A percentile compares a stretch with the other conserved stretches of the same genome.
These are phyloP conservation scores for Stylosanthes scabra DNA, from an alignment of 331 rosid genomes.

Conservation along the genomic window DNA sequence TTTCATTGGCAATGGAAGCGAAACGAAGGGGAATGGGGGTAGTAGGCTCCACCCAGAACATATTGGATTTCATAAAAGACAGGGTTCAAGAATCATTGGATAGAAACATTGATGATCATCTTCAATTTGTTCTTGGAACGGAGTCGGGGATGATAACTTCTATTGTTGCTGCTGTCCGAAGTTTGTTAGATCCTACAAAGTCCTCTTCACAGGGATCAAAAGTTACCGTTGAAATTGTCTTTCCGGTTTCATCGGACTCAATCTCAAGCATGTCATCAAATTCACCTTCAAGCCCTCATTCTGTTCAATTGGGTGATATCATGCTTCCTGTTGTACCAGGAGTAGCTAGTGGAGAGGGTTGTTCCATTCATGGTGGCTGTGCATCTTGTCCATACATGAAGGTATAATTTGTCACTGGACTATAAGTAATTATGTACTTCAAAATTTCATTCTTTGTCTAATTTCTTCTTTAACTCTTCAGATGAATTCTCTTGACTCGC, in stretches of 20 bases:
- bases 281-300: slow-evolving; percentile 46
- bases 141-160: slow-evolving; percentile 98
- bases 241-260: slow-evolving; percentile 96
- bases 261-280: slow-evolving; percentile 67
- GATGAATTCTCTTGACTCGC: slow-evolving; percentile 97
- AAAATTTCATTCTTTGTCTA: slow-evolving; percentile 35
- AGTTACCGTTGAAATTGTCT: slow-evolving; percentile 83
- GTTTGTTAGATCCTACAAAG: slow-evolving; percentile 61
- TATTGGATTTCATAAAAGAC: slow-evolving; percentile 83
- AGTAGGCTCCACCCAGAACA: slow-evolving; percentile 92
- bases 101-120: slow-evolving; percentile 80
- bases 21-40: slow-evolving; percentile 98
- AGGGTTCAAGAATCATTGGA: slow-evolving; percentile 90
- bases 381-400: slow-evolving; percentile 99
- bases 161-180: slow-evolving; percentile 81
- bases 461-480: slow-evolving; percentile 46
- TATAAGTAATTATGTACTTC: not conserved
- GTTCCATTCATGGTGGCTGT: slow-evolving; percentile 95
- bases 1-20: slow-evolving; percentile 97
- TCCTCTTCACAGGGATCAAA: slow-evolving; percentile 56
- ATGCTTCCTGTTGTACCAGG: slow-evolving; percentile 82
- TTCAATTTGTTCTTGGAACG: slow-evolving; percentile 92
- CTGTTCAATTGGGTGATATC: slow-evolving; percentile 55
- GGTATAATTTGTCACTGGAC: slow-evolving; percentile 55
- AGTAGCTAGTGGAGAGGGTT: slow-evolving; percentile 90